These are phyloP conservation scores for Phytomonas francai DNA, from an alignment of 208 protist species.

Conservation along the genomic window DNA sequence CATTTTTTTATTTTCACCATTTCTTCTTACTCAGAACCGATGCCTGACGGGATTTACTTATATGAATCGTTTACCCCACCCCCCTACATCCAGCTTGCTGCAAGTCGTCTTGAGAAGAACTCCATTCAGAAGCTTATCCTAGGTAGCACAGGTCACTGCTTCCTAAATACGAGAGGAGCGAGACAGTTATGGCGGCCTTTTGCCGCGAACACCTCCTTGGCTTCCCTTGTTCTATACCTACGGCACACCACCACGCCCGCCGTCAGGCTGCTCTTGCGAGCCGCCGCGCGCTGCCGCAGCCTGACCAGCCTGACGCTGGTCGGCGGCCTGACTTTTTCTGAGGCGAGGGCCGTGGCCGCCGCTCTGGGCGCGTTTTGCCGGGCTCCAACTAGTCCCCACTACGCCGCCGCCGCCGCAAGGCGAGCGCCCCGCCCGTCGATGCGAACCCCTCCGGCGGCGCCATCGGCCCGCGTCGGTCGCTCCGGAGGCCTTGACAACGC, in stretches of 20 bases:
- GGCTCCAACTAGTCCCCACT: not conserved
- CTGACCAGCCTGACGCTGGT: conserved; percentile 33
- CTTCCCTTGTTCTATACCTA: conserved; percentile 35
- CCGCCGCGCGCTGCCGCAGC: conserved; percentile 25
- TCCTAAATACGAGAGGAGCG: conserved; percentile 29
- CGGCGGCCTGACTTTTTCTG: conserved; percentile 34
- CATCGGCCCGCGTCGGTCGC: too few species aligned
- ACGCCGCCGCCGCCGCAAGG: too few species aligned
- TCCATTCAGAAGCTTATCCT: conserved; percentile 32
- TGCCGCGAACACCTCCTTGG: conserved; percentile 27
- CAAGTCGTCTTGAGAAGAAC: conserved; percentile 18
- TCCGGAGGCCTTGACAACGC: too few species aligned
- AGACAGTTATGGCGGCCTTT: conserved; percentile 35
- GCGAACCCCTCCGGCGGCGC: not conserved
- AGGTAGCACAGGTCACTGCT: conserved; percentile 40
- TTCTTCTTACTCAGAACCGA: conserved; percentile 8
- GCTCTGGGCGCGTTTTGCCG: conserved; percentile 29
- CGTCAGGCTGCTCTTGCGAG: conserved; percentile 34
- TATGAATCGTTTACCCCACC: conserved; percentile 10
- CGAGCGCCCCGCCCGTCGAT: not conserved
- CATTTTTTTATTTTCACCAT: conserved; percentile 1
- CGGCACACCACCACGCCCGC: conserved; percentile 36
- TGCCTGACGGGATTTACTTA: not conserved
- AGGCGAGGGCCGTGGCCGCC: conserved; percentile 34
- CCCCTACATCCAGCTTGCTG: conserved; percentile 13